These are phyloP conservation scores for Wallacemonas sp. DNA, from an alignment of 208 protist genomes.

Conservation along the genomic window DNA sequence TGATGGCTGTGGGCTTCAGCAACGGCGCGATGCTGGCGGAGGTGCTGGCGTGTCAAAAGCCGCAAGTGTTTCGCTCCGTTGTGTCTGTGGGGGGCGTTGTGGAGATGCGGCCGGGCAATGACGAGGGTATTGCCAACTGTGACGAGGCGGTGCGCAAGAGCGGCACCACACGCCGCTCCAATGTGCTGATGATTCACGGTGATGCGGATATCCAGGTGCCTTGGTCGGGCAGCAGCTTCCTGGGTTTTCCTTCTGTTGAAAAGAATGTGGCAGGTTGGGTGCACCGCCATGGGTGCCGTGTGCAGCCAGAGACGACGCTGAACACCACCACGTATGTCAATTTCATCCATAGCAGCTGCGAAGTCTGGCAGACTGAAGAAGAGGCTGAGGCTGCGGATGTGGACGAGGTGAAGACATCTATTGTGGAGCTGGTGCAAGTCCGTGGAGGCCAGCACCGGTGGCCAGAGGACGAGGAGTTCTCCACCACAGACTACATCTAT, in stretches of 20 bases:
- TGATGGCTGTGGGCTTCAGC: slow-evolving; percentile 76
- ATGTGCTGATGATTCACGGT: slow-evolving; percentile 77
- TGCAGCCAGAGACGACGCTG: slow-evolving; percentile 32
- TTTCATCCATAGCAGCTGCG: slow-evolving; percentile 44
- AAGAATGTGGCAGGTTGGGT: slow-evolving; percentile 52
- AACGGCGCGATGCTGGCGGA: slow-evolving; percentile 81
- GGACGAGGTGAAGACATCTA: background rate
- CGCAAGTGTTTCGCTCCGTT: slow-evolving; percentile 39
- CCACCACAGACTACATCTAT: slow-evolving; percentile 72
- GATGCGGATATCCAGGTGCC: slow-evolving; percentile 63
- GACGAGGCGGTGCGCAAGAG: slow-evolving; percentile 22
- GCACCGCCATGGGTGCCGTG: slow-evolving; percentile 36
- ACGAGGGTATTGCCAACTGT: slow-evolving; percentile 42
- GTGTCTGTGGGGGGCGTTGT: slow-evolving; percentile 67
- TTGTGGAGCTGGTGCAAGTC: slow-evolving; percentile 61
- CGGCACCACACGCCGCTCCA: slow-evolving; percentile 16
- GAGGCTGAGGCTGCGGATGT: background rate
- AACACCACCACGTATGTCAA: slow-evolving; percentile 43
- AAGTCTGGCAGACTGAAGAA: background rate
- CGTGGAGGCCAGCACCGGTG: slow-evolving; percentile 44
- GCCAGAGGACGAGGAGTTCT: slow-evolving; percentile 53
- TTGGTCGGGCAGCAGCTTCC: slow-evolving; percentile 40
- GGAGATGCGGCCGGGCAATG: slow-evolving; percentile 59
- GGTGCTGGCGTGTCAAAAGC: slow-evolving; percentile 53
- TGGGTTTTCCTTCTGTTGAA: slow-evolving; percentile 53